These are phyloP conservation scores for Saccharomycopsis fodiens DNA, from an alignment of 805 yeast species.

Conservation along the genomic window DNA sequence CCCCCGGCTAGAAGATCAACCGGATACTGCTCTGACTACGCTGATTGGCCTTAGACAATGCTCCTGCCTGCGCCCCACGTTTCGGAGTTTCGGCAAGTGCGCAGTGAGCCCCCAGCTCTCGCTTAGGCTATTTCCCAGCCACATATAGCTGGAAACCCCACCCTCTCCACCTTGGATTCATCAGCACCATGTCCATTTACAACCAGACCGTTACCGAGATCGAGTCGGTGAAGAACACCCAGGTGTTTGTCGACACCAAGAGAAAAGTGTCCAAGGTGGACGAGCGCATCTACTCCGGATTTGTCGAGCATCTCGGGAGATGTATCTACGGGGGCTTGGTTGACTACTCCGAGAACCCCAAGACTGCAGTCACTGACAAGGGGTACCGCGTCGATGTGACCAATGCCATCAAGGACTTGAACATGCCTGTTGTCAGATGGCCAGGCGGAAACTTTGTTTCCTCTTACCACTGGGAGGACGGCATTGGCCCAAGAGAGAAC, in stretches of 20 bases:
- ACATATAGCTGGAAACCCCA: no score
- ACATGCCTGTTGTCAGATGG: slow-evolving; percentile 31
- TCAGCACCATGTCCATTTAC: slow-evolving; percentile 4
- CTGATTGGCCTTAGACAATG: no score
- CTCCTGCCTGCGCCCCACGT: no score
- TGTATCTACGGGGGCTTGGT: slow-evolving; percentile 33
- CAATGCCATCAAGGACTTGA: slow-evolving; percentile 27
- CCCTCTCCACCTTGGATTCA: no score
- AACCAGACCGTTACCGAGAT: slow-evolving; percentile 4
- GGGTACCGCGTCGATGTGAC: slow-evolving; percentile 28
- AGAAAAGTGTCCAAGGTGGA: slow-evolving; percentile 25
- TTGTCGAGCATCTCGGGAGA: slow-evolving; percentile 31
- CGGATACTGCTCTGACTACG: no score
- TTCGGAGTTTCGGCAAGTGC: no score
- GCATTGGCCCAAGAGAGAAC: slow-evolving; percentile 27
- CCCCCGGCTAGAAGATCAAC: no score
- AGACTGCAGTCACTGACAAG: slow-evolving; percentile 22
- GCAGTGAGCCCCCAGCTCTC: no score
- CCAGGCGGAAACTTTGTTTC: slow-evolving; percentile 33
- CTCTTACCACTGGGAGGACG: slow-evolving; percentile 31
- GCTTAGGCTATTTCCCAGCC: no score
- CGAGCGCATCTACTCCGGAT: slow-evolving; percentile 29
- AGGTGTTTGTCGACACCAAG: slow-evolving; percentile 24
- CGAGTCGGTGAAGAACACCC: neutral
- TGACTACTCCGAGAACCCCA: slow-evolving; percentile 23